Evolutionary conservation across 805 yeast genomes (phyloP), one percentile per base, ranked within the genome.

Genomic region (Diddensiella santjacobensis): DNA sequence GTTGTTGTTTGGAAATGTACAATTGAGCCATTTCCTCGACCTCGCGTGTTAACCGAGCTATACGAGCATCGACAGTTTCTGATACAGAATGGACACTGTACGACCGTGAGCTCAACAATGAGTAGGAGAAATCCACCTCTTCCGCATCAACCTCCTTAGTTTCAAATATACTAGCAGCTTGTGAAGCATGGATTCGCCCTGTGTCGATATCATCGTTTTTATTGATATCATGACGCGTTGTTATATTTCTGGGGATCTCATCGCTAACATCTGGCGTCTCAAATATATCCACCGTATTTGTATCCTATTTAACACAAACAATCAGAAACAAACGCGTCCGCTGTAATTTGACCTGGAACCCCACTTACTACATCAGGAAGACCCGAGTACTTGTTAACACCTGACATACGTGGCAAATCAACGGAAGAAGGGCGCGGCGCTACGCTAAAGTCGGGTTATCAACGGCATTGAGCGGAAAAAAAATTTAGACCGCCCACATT

Each of bases 331-430:
- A 26, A 10, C 8, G n/a, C n/a, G n/a, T n/a, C n/a, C n/a, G n/a
- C n/a, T n/a, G n/a, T n/a, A n/a, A n/a, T n/a, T n/a, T n/a, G n/a
- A n/a, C n/a, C n/a, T 26, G 31, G 31, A 26, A 26, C n/a, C n/a
- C 13, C 8, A 42, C 55, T 6, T 47, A 50, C 57, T 23, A 55
- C 44, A 36, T 55, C 59, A 19, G 59, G 59, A 24, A 55, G 40
- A 18, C 43, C 49, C 22, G 55, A 22, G 41, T 53, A 50, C 29
- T 55, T 57, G 40, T 15, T 35, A 13, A 13, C 31, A 8, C 11
- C 31, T 13, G 31, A 26, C 31, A 26, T 26, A 8, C 8, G 31
- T 8, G 31, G 31, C 11, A 26, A n/a, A n/a, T n/a, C n/a, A n/a
- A n/a, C n/a, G n/a, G n/a, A n/a, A n/a, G n/a, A n/a, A n/a, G n/a